Percentiles rank a stretch among this genome's conserved stretches.
These are phyloP conservation scores for Galium porrigens DNA, from an alignment of 305 asterid genomes.

Conservation along the genomic window DNA sequence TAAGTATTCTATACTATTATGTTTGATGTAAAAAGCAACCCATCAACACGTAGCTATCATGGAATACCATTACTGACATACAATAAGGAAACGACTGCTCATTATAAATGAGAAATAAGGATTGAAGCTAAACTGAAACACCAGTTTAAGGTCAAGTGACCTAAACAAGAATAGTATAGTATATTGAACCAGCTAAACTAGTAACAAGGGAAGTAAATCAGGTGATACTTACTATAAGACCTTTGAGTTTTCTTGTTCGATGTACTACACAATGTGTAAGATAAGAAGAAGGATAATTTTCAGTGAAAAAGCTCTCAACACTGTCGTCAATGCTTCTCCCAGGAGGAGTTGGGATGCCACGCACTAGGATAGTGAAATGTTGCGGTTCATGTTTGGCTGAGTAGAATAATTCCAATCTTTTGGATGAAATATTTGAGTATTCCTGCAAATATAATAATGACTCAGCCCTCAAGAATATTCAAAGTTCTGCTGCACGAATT, in stretches of 20 bases:
- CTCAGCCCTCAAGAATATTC: conserved; percentile 11
- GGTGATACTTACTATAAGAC: conserved; percentile 55
- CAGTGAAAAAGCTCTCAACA: conserved; percentile 64
- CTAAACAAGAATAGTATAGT: neutral
- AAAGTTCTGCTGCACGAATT: conserved; percentile 1
- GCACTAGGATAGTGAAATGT: conserved; percentile 75
- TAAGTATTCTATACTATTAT: neutral
- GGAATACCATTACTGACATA: neutral
- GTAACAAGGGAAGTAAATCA: neutral
- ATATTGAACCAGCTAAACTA: neutral
- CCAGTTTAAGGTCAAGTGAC: neutral
- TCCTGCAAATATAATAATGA: conserved; percentile 46
- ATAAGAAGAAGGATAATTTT: conserved; percentile 66
- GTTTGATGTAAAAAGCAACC: neutral
- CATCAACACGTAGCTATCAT: neutral
- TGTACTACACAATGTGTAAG: conserved; percentile 74
- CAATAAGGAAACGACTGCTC: neutral
- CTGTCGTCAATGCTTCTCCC: conserved; percentile 51
- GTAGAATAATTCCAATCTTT: conserved; percentile 53
- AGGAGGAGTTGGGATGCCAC: conserved; percentile 64
- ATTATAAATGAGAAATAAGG: neutral
- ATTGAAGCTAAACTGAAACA: neutral
- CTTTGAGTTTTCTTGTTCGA: conserved; percentile 57
- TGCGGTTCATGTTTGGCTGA: conserved; percentile 61
- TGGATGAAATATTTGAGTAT: conserved; percentile 56